Evolutionary conservation across 805 yeast species (phyloP).

Genomic region (Kuraishia molischiana): DNA sequence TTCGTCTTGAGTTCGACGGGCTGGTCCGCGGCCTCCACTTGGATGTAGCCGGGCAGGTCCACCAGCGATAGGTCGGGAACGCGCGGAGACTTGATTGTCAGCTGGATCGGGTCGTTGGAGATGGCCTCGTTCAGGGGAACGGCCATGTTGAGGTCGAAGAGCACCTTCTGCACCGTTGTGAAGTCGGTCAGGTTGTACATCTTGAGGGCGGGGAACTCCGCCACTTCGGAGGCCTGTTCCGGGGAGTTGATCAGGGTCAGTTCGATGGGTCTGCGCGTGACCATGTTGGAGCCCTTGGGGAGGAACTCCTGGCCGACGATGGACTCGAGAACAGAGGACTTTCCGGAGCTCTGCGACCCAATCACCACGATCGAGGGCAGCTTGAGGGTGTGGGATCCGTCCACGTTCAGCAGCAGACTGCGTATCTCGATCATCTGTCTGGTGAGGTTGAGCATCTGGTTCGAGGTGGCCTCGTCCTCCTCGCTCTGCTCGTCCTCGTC

Average conservation of each 20-base stretch:
- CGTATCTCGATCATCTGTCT: conserved; percentile 96
- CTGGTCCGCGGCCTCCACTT: conserved; percentile 93
- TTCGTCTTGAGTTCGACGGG: conserved; percentile 74
- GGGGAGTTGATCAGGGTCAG: conserved; percentile 85
- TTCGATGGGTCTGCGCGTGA: conserved; percentile 95
- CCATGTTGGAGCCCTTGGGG: conserved; percentile 98
- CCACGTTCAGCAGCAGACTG: conserved; percentile 64
- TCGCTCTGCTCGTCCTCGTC: conserved; percentile 35
- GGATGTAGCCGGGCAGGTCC: conserved; percentile 96
- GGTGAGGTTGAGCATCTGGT: conserved; percentile 81
- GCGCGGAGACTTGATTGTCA: conserved; percentile 79
- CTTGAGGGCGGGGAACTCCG: conserved; percentile 89
- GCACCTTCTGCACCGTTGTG: conserved; percentile 76
- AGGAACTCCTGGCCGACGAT: conserved; percentile 97
- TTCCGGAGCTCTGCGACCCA: conserved; percentile 97
- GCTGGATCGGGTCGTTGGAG: conserved; percentile 88
- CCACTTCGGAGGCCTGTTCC: conserved; percentile 66
- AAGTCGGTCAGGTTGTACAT: conserved; percentile 80
- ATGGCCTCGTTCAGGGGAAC: conserved; percentile 82
- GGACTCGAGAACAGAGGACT: conserved; percentile 90
- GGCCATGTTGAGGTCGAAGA: conserved; percentile 84
- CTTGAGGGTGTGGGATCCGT: conserved; percentile 62
- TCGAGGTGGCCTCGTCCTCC: conserved; percentile 48
- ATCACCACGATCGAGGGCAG: conserved; percentile 93
- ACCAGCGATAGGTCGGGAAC: conserved; percentile 92